Evolutionary conservation across 108 stramenopile species (phyloP).

Genomic region (Discostella stelligeroides): DNA sequence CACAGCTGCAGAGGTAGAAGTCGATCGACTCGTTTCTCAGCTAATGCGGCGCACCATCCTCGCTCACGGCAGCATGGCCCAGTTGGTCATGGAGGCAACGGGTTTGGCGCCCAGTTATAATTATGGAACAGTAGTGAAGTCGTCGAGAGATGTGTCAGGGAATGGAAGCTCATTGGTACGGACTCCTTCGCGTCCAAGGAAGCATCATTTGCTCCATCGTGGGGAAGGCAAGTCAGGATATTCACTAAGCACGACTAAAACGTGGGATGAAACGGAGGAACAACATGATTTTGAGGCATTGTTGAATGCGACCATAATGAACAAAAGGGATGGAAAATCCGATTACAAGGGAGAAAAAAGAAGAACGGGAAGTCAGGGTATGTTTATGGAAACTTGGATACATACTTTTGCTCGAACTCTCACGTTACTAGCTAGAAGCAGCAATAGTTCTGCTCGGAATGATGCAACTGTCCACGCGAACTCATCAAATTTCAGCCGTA

Average conservation of each 20-base stretch:
- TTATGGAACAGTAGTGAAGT: conserved; percentile 47
- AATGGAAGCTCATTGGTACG: background rate
- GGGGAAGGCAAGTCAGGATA: background rate
- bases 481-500: background rate
- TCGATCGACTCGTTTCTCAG: conserved; percentile 46
- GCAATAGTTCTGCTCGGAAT: background rate
- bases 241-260: background rate
- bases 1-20: conserved; percentile 50
- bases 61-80: conserved; percentile 58
- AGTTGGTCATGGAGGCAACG: conserved; percentile 55
- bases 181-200: no score
- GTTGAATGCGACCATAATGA: conserved; percentile 16
- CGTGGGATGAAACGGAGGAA: conserved; percentile 41
- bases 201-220: background rate
- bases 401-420: conserved; percentile 43
- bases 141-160: conserved; percentile 10
- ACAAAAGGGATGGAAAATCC: background rate
- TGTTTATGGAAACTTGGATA: conserved; percentile 59
- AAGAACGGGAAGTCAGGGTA: conserved; percentile 26
- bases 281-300: conserved; percentile 41
- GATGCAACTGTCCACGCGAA: background rate
- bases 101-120: conserved; percentile 53
- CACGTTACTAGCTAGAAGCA: conserved; percentile 16
- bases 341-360: background rate
- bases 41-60: conserved; percentile 51